phyloP scores from a whole-genome alignment of 176 grass and related monocot genomes.

The Carex kokanica region DNA sequence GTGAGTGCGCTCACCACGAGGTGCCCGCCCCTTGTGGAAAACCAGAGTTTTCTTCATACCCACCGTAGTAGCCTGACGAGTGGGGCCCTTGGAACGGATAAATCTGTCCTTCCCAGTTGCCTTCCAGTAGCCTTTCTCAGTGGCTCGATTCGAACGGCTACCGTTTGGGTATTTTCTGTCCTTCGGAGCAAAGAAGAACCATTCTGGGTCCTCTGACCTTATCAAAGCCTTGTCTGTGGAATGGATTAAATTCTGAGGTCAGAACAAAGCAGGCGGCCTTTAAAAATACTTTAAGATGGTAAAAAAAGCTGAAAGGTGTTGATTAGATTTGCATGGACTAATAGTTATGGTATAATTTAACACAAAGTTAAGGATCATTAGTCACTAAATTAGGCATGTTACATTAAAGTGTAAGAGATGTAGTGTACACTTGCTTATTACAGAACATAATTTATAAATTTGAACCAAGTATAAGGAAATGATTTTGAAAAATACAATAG shows the following conservation, averaged over 20 bases:
- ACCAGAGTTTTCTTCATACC: constrained; percentile 99
- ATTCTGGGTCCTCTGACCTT: constrained; percentile 69
- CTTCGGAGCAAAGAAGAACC: constrained; percentile 97
- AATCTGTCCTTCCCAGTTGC: constrained; percentile 82
- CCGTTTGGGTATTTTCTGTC: constrained; percentile 91
- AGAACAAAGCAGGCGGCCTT: not conserved
- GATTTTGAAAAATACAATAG: not conserved
- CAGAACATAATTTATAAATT: not conserved
- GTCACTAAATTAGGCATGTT: constrained; percentile 13
- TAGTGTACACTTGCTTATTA: not conserved
- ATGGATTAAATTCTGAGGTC: constrained; percentile 3
- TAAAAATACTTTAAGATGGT: constrained; percentile 11
- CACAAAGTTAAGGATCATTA: constrained; percentile 34
- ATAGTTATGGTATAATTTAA: constrained; percentile 5
- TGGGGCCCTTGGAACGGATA: constrained; percentile 73
- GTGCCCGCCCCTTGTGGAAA: constrained; percentile 74
- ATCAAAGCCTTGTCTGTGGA: constrained; percentile 77
- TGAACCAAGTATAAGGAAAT: not conserved
- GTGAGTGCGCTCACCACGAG: constrained; percentile 60
- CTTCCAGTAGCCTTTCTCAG: constrained; percentile 84
- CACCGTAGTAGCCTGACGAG: constrained; percentile 37
- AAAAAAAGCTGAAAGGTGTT: constrained; percentile 6
- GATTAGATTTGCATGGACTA: not conserved
- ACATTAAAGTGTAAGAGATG: constrained; percentile 16
- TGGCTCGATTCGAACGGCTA: constrained; percentile 73